Evolutionary conservation across 805 yeast genomes (phyloP).

Genomic region (Myxozyma geophila): DNA sequence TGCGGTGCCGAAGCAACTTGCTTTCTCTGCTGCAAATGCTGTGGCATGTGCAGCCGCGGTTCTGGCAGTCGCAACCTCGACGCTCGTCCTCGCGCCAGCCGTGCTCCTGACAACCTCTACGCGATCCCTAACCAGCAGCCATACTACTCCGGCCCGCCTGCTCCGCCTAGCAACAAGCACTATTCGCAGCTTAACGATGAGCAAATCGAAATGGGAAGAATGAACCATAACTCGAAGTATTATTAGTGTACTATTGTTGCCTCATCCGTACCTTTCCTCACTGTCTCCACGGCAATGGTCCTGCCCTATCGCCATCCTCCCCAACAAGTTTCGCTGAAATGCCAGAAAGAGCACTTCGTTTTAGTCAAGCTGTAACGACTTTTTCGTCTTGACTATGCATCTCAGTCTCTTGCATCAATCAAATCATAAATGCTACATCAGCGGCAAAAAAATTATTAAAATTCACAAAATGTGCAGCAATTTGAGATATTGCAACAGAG

Average conservation of each 20-base stretch:
- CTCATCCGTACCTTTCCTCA: no score
- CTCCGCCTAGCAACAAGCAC: slow-evolving; percentile 6
- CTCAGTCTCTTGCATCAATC: no score
- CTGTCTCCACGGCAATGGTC: background rate
- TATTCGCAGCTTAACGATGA: slow-evolving; percentile 21
- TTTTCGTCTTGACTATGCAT: no score
- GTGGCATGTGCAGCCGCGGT: slow-evolving; percentile 19
- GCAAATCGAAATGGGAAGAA: slow-evolving; percentile 28
- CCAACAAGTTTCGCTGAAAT: no score
- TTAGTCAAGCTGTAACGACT: no score
- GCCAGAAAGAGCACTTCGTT: no score
- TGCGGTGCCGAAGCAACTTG: slow-evolving; percentile 31
- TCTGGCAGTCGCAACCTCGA: background rate
- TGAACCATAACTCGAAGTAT: background rate
- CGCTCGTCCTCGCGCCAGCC: background rate
- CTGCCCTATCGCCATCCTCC: no score
- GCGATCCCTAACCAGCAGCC: slow-evolving; percentile 24
- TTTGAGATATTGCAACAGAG: no score
- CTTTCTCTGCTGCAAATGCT: slow-evolving; percentile 26
- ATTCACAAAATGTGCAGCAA: no score
- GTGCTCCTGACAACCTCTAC: slow-evolving; percentile 14
- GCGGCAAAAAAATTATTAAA: no score
- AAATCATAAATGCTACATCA: no score
- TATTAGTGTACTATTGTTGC: background rate
- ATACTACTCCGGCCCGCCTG: slow-evolving; percentile 29